phyloP scores from a whole-genome alignment of 148 eudicot genomes.

The Polygonum aviculare region DNA sequence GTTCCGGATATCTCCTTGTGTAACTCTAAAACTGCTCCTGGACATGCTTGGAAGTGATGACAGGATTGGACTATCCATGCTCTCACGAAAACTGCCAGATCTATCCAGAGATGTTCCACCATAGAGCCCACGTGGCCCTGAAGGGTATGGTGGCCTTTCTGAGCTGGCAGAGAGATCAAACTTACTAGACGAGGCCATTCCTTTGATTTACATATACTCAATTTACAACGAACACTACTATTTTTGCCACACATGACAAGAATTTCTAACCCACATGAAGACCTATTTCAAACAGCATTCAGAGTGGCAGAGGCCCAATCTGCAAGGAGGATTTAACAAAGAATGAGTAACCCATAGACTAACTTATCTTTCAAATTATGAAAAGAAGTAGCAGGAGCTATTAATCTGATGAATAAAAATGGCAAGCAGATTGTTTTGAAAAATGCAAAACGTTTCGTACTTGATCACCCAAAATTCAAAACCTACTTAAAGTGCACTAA shows the following conservation, averaged over 20 bases:
- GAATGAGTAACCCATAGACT: not conserved
- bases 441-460: not conserved
- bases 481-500: not conserved
- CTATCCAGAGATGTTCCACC: conserved; percentile 42
- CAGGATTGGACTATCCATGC: conserved; percentile 45
- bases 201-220: conserved; percentile 30
- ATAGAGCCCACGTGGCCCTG: conserved; percentile 44
- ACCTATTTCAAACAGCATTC: conserved; percentile 7
- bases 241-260: conserved; percentile 48
- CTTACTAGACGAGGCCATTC: conserved; percentile 60
- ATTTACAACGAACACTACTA: conserved; percentile 18
- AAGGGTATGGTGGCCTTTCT: conserved; percentile 39
- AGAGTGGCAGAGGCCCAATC: not conserved
- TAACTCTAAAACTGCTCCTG: conserved; percentile 43
- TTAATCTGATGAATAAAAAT: not conserved
- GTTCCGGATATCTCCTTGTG: conserved; percentile 43
- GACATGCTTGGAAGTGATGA: conserved; percentile 57
- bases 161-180: conserved; percentile 51
- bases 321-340: not conserved
- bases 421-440: not conserved
- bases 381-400: not conserved
- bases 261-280: conserved; percentile 25
- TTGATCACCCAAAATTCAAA: conserved; percentile 3
- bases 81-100: conserved; percentile 57
- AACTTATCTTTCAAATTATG: not conserved